Evolutionary conservation across 169 alveolate genomes (phyloP).

Genomic region (Cryptosporidium bovis): DNA sequence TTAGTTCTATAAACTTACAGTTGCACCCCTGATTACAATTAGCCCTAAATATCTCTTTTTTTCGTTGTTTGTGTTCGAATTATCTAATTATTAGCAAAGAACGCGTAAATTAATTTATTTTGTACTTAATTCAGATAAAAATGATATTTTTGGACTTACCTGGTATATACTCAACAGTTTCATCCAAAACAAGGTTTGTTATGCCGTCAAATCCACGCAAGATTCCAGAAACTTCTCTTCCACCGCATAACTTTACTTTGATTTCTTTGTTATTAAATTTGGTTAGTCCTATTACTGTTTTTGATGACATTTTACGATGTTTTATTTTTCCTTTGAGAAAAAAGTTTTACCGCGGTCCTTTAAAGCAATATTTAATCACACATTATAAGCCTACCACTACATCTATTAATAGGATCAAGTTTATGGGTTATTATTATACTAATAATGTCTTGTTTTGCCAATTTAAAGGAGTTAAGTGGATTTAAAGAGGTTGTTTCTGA

Average conservation of each 20-base stretch:
- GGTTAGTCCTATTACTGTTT: slow-evolving; percentile 47
- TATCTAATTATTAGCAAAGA: background rate
- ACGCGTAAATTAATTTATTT: background rate
- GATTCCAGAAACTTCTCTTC: slow-evolving; percentile 88
- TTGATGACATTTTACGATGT: slow-evolving; percentile 39
- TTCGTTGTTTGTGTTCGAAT: background rate
- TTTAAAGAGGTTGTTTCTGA: slow-evolving; percentile 28
- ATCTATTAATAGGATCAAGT: no score
- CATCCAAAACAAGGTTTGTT: slow-evolving; percentile 92
- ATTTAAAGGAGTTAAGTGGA: background rate
- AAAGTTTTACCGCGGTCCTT: no score
- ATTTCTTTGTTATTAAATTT: slow-evolving; percentile 63
- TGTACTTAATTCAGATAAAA: background rate
- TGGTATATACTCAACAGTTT: slow-evolving; percentile 90
- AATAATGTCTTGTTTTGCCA: background rate
- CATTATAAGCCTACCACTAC: no score
- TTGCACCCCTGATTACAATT: slow-evolving; percentile 56
- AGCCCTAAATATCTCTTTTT: slow-evolving; percentile 36
- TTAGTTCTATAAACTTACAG: slow-evolving; percentile 32
- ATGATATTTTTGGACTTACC: slow-evolving; percentile 33
- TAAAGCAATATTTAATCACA: no score
- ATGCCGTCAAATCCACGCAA: slow-evolving; percentile 90
- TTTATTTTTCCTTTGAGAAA: no score
- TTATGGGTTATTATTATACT: background rate
- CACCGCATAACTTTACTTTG: slow-evolving; percentile 80